Evolutionary conservation across 192 early-diverging fungal genomes (phyloP).

Genomic region (Lobosporangium transversale): DNA sequence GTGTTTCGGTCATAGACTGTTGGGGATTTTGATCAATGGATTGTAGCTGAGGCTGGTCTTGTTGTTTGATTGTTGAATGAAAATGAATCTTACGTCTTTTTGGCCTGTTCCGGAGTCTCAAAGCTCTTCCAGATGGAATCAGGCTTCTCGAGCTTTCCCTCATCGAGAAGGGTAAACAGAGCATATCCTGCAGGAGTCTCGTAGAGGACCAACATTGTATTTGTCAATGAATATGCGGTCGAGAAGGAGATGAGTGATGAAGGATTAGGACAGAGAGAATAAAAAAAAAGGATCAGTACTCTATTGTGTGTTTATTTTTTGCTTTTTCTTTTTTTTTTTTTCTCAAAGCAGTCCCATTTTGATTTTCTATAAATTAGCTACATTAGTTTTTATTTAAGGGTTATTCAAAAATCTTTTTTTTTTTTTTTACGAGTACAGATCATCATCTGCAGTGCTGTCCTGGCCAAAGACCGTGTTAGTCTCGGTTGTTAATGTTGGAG

Average conservation of each 20-base stretch:
- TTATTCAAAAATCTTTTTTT: slow-evolving; percentile 3
- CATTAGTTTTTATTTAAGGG: slow-evolving; percentile 10
- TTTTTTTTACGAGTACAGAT: slow-evolving; percentile 80
- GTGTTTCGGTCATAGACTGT: too few relatives aligned
- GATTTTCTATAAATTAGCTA: not conserved
- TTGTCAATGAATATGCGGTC: slow-evolving; percentile 11
- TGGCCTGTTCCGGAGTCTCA: slow-evolving; percentile 86
- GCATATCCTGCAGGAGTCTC: slow-evolving; percentile 98
- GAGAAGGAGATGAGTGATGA: slow-evolving; percentile 10
- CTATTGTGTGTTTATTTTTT: slow-evolving; percentile 21
- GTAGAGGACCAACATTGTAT: slow-evolving; percentile 91
- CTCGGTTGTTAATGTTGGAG: slow-evolving; percentile 41
- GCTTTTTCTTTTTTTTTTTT: slow-evolving; percentile 12
- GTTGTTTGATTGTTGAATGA: slow-evolving; percentile 1
- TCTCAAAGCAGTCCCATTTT: not conserved
- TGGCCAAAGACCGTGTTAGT: slow-evolving; percentile 68
- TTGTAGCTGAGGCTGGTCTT: not conserved
- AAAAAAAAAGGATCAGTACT: slow-evolving; percentile 27
- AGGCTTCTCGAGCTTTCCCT: slow-evolving; percentile 87
- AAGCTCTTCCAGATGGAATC: slow-evolving; percentile 91
- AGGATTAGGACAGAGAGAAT: slow-evolving; percentile 1
- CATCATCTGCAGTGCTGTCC: slow-evolving; percentile 75
- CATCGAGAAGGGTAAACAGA: slow-evolving; percentile 94
- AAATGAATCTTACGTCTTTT: slow-evolving; percentile 75
- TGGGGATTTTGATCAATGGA: too few relatives aligned